A percentile compares a stretch with the other conserved stretches of the same genome.
These are phyloP conservation scores for Penicillium silybi DNA, from an alignment of 495 filamentous ascomycete genomes.

Conservation along the genomic window DNA sequence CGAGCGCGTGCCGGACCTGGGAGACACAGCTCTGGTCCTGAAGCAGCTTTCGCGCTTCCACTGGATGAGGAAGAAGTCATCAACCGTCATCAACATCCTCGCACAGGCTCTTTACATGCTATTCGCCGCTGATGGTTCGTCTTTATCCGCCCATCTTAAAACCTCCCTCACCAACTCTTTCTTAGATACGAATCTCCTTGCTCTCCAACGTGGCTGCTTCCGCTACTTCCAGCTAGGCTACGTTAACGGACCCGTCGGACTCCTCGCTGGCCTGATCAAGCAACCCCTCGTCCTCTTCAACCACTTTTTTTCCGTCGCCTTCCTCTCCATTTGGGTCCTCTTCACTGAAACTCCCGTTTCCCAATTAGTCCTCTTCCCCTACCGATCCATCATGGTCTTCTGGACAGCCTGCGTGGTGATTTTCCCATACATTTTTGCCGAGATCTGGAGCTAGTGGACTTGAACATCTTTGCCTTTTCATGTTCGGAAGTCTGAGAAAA, in stretches of 20 bases:
- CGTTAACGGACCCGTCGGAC: slow-evolving; percentile 70
- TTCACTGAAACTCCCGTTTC: slow-evolving; percentile 52
- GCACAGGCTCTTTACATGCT: slow-evolving; percentile 86
- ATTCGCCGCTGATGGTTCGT: slow-evolving; percentile 76
- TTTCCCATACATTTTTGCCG: slow-evolving; percentile 67
- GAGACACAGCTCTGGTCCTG: slow-evolving; percentile 58
- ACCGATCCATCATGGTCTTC: slow-evolving; percentile 64
- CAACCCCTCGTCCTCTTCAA: slow-evolving; percentile 75
- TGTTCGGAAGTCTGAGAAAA: too few species aligned
- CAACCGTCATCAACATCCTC: slow-evolving; percentile 90
- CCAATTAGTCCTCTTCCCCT: slow-evolving; percentile 55
- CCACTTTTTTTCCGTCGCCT: slow-evolving; percentile 92
- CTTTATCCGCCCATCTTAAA: background rate
- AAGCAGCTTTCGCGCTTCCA: slow-evolving; percentile 74
- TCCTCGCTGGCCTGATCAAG: slow-evolving; percentile 80
- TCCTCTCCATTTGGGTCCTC: slow-evolving; percentile 82
- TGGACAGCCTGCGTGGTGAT: slow-evolving; percentile 88
- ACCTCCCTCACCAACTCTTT: slow-evolving; percentile 2
- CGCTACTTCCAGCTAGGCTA: slow-evolving; percentile 81
- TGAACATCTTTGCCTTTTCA: too few species aligned
- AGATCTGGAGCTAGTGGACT: slow-evolving; percentile 26
- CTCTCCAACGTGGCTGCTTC: slow-evolving; percentile 89
- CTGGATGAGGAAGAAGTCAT: slow-evolving; percentile 77
- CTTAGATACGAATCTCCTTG: slow-evolving; percentile 64
- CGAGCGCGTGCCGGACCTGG: slow-evolving; percentile 60